Conservation (phyloP, 2,329 filamentous ascomycete genomes). For the Davidsoniella neocaledoniae region DNA sequence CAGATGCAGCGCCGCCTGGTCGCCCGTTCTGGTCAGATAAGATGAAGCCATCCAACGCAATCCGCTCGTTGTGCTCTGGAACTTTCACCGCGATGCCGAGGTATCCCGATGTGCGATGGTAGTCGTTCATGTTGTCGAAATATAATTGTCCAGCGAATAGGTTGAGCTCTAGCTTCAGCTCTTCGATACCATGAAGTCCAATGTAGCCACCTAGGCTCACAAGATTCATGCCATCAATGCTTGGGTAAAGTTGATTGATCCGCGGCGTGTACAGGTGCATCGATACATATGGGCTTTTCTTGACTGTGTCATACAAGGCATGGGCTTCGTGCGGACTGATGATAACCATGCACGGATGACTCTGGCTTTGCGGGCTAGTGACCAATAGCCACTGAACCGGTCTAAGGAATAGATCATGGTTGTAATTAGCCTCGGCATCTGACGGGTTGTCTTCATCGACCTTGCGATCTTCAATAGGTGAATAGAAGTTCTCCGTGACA, state of each 20-base stretch:
- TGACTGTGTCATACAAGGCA: conserved; percentile 26
- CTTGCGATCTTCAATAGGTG: conserved; percentile 22
- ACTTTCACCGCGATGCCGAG: conserved; percentile 29
- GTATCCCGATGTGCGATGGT: conserved; percentile 31
- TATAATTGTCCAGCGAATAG: conserved; percentile 55
- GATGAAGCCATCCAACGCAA: conserved; percentile 22
- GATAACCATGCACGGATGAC: conserved; percentile 25
- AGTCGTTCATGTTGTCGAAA: conserved; percentile 35
- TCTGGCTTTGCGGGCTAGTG: not conserved
- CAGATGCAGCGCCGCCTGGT: conserved; percentile 13
- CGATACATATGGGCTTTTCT: conserved; percentile 18
- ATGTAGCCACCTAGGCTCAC: not conserved
- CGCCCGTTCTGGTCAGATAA: conserved; percentile 11
- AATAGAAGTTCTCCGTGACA: conserved; percentile 33
- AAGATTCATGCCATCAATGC: conserved; percentile 23
- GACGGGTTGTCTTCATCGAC: not conserved
- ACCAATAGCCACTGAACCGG: conserved; percentile 36
- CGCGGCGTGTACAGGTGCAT: conserved; percentile 37
- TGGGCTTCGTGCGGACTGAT: conserved; percentile 47
- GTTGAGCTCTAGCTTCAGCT: conserved; percentile 34
- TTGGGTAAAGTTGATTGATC: conserved; percentile 19
- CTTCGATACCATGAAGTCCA: conserved; percentile 11
- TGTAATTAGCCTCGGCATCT: not conserved
- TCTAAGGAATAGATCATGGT: conserved; percentile 30
- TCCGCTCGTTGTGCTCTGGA: conserved; percentile 12